Conservation (phyloP, 1,139 yeast genomes). For the Maudiozyma humilis region DNA sequence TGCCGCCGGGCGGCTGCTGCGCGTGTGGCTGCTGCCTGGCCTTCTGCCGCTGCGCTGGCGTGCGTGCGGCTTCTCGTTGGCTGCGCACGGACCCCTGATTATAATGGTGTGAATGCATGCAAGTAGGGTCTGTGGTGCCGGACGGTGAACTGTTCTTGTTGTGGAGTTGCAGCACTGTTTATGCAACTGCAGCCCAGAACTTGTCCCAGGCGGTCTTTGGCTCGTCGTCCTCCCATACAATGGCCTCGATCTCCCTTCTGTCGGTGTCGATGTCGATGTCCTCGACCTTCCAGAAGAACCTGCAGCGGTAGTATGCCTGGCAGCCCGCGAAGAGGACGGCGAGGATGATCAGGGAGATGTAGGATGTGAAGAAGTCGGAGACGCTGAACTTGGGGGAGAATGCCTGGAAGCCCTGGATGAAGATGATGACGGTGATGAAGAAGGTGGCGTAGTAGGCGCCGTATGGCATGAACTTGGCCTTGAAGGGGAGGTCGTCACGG, state of each 20-base stretch:
- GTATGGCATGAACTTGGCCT: constrained; percentile 56
- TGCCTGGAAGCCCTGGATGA: constrained; percentile 56
- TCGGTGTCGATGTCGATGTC: constrained; percentile 58
- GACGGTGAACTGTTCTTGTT: background rate
- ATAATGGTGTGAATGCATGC: no score
- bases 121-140: no score
- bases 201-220: constrained; percentile 49
- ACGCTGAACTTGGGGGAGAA: constrained; percentile 45
- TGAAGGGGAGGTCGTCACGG: constrained; percentile 59
- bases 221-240: constrained; percentile 44
- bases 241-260: constrained; percentile 51
- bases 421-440: constrained; percentile 43
- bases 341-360: constrained; percentile 48
- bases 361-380: constrained; percentile 50
- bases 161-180: constrained; percentile 3
- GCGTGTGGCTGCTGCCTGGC: no score
- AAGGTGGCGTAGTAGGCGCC: constrained; percentile 51
- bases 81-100: no score
- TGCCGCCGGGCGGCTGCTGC: no score
- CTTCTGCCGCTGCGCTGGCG: no score
- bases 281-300: constrained; percentile 39
- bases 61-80: no score
- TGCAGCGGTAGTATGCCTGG: constrained; percentile 41
- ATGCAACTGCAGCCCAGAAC: constrained; percentile 40
- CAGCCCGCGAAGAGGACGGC: constrained; percentile 43